Conservation (phyloP, 2,329 filamentous ascomycete genomes). For the Drechslera avenae region DNA sequence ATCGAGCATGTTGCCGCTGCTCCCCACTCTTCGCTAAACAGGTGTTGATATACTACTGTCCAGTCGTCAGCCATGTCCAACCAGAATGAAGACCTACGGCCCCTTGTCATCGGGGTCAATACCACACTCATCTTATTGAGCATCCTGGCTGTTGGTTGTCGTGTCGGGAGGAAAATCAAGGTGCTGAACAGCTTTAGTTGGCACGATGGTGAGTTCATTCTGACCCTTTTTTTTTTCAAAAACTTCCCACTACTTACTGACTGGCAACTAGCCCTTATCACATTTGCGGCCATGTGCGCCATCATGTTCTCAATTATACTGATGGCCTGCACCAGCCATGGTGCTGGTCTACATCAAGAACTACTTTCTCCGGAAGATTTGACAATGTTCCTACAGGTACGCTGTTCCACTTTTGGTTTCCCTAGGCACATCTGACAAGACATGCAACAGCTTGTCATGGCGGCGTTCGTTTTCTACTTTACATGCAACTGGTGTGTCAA, state of each 20-base stretch:
- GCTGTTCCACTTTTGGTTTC: background rate
- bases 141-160: conserved; percentile 27
- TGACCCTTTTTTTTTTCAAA: background rate
- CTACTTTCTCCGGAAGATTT: conserved; percentile 16
- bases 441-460: conserved; percentile 23
- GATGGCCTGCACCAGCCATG: conserved; percentile 28
- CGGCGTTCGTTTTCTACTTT: conserved; percentile 46
- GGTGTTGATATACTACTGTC: background rate
- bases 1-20: background rate
- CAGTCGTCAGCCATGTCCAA: conserved; percentile 9
- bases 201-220: conserved; percentile 31
- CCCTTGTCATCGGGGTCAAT: conserved; percentile 33
- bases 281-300: conserved; percentile 30
- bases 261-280: conserved; percentile 23
- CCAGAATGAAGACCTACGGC: conserved; percentile 13
- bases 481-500: conserved; percentile 50
- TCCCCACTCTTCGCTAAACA: background rate
- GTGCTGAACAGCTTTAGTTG: conserved; percentile 30
- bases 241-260: conserved; percentile 7
- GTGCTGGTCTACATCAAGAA: conserved; percentile 25
- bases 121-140: conserved; percentile 32
- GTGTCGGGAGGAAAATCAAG: conserved; percentile 29
- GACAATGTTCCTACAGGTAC: conserved; percentile 21
- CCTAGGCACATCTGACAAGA: background rate
- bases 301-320: conserved; percentile 32